These are phyloP conservation scores for Hippophae gyantsensis DNA, from an alignment of 306 rosid genomes.

Conservation along the genomic window DNA sequence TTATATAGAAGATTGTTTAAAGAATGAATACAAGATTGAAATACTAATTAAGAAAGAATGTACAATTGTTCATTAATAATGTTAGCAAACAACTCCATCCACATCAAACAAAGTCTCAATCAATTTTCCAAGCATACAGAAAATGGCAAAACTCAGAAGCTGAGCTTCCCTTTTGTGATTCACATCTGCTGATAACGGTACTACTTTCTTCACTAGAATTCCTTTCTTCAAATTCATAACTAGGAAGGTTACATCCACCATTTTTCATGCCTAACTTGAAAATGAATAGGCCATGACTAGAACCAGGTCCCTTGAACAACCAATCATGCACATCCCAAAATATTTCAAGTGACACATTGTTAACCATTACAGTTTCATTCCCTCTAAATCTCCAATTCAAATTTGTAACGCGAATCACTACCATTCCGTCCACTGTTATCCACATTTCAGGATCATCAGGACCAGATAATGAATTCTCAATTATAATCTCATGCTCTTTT, in stretches of 20 bases:
- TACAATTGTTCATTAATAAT: neutral
- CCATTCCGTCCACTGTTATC: conserved; percentile 46
- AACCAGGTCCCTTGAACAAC: conserved; percentile 35
- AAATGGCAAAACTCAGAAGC: conserved; percentile 31
- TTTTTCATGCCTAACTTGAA: conserved; percentile 39
- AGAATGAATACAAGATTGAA: neutral
- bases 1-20: neutral
- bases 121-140: conserved; percentile 52
- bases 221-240: conserved; percentile 1
- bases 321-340: conserved; percentile 77
- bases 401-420: conserved; percentile 45
- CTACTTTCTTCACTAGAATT: conserved; percentile 7
- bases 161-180: conserved; percentile 14
- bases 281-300: conserved; percentile 47
- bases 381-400: conserved; percentile 74
- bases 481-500: conserved; percentile 42
- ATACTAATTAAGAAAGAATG: neutral
- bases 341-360: conserved; percentile 40
- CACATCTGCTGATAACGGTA: neutral
- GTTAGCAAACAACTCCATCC: too few relatives aligned
- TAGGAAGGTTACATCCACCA: neutral
- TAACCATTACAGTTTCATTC: conserved; percentile 42
- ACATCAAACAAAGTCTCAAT: conserved; percentile 3
- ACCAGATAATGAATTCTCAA: conserved; percentile 44
- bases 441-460: conserved; percentile 69